These are phyloP conservation scores for Clausena lansium DNA, from an alignment of 345 rosid species.

Conservation along the genomic window DNA sequence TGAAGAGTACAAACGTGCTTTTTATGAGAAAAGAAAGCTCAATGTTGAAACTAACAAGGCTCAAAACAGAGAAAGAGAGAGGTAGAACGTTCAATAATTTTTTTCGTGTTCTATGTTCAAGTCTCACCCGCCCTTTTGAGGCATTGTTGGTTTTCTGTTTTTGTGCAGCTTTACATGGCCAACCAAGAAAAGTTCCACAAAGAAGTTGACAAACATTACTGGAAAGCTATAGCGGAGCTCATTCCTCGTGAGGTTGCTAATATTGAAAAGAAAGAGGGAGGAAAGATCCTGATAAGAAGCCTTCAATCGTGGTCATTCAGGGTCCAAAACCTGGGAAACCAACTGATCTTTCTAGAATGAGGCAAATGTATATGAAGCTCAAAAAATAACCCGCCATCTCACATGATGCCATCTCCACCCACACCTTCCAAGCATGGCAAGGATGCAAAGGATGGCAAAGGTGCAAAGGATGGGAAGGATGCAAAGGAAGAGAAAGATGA, in stretches of 20 bases:
- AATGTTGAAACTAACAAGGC: slow-evolving; percentile 71
- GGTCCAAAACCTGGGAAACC: slow-evolving; percentile 98
- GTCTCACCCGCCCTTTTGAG: neutral
- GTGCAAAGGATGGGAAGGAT: slow-evolving; percentile 33
- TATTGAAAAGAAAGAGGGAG: slow-evolving; percentile 81
- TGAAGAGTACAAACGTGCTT: slow-evolving; percentile 69
- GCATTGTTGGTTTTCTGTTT: neutral
- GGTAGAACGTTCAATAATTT: slow-evolving; percentile 29
- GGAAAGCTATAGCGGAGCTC: slow-evolving; percentile 92
- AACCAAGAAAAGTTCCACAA: slow-evolving; percentile 95
- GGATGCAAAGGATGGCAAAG: slow-evolving; percentile 29
- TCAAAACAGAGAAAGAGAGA: slow-evolving; percentile 88
- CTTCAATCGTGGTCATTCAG: slow-evolving; percentile 60
- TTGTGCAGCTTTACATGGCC: slow-evolving; percentile 61
- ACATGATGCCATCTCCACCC: slow-evolving; percentile 81
- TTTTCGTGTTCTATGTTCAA: neutral
- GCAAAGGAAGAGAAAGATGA: slow-evolving; percentile 37
- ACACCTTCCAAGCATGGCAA: slow-evolving; percentile 47
- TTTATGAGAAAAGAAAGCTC: slow-evolving; percentile 77
- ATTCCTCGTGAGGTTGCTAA: slow-evolving; percentile 89
- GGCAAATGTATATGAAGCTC: slow-evolving; percentile 75
- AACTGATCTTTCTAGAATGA: slow-evolving; percentile 81
- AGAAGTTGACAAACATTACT: slow-evolving; percentile 83
- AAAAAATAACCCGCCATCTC: slow-evolving; percentile 85
- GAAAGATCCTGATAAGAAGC: slow-evolving; percentile 73